A percentile compares a stretch with the other conserved stretches of the same genome.
phyloP scores from a whole-genome alignment of 1,284 basidiomycete genomes.

The Ganoderma leucocontextum region DNA sequence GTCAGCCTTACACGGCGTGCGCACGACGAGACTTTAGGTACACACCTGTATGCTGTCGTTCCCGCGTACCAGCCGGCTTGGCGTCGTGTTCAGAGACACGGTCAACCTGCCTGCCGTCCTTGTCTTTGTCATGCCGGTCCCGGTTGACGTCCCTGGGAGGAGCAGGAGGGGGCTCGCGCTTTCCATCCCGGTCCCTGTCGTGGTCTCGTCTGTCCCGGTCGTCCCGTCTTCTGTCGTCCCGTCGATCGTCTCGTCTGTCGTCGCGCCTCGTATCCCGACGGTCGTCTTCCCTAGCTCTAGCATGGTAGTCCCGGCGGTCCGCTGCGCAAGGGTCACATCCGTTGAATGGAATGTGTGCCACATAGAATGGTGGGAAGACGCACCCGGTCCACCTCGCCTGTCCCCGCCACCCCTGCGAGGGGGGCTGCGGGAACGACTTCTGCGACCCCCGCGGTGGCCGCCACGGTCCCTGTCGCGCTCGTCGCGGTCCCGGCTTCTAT shows the following conservation, averaged over 20 bases:
- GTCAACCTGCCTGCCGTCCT: constrained; percentile 30
- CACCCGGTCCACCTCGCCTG: constrained; percentile 51
- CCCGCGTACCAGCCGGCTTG: constrained; percentile 26
- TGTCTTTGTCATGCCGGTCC: constrained; percentile 35
- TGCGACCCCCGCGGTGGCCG: constrained; percentile 49
- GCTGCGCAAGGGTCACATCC: neutral
- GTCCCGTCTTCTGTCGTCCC: constrained; percentile 45
- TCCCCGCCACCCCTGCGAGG: constrained; percentile 56
- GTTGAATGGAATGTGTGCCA: neutral
- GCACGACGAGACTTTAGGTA: constrained; percentile 9
- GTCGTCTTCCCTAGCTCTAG: constrained; percentile 35
- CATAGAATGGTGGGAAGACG: constrained; percentile 15
- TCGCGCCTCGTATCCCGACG: constrained; percentile 22
- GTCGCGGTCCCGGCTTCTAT: constrained; percentile 73
- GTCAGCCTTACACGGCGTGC: neutral
- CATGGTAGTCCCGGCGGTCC: constrained; percentile 43
- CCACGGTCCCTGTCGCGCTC: constrained; percentile 76
- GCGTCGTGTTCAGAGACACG: constrained; percentile 22
- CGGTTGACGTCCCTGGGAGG: constrained; percentile 29
- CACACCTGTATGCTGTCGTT: constrained; percentile 19
- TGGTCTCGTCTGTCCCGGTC: constrained; percentile 39
- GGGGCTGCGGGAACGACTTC: constrained; percentile 78
- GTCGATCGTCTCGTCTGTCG: constrained; percentile 50
- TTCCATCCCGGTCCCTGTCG: constrained; percentile 35
- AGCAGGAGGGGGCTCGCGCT: constrained; percentile 29